These are phyloP conservation scores for Saxophila tyrrhenica DNA, from an alignment of 495 filamentous ascomycete genomes.

Conservation along the genomic window DNA sequence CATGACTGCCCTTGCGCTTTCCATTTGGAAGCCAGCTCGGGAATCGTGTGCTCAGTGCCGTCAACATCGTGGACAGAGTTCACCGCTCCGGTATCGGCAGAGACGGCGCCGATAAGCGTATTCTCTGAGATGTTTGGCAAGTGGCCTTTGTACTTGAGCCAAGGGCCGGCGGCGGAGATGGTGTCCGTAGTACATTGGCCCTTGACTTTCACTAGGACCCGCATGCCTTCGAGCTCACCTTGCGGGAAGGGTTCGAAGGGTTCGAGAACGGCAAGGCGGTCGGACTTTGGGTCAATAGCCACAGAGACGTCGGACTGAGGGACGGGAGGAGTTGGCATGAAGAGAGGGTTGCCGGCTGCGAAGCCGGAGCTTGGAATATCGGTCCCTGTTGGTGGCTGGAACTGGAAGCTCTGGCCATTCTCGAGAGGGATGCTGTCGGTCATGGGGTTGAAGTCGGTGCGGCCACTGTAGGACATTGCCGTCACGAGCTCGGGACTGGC, in stretches of 20 bases:
- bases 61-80: conserved; percentile 83
- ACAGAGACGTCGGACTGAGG: conserved; percentile 57
- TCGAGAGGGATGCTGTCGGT: conserved; percentile 75
- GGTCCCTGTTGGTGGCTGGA: conserved; percentile 66
- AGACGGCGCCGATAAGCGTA: conserved; percentile 88
- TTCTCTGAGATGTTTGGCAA: conserved; percentile 94
- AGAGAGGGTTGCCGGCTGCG: conserved; percentile 61
- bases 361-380: conserved; percentile 72
- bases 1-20: conserved; percentile 57
- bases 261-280: conserved; percentile 80
- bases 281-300: conserved; percentile 69
- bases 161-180: conserved; percentile 92
- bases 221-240: conserved; percentile 58
- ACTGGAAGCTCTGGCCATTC: conserved; percentile 72
- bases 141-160: conserved; percentile 99
- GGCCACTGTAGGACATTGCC: conserved; percentile 84
- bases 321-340: conserved; percentile 57
- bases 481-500: conserved; percentile 94
- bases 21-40: conserved; percentile 76
- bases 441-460: conserved; percentile 91
- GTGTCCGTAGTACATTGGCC: conserved; percentile 98
- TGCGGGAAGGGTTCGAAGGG: conserved; percentile 79
- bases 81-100: conserved; percentile 81
- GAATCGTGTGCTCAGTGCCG: conserved; percentile 54
- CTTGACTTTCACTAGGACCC: conserved; percentile 85